Conservation (phyloP, 176 grass and related monocot genomes). For the Miscanthus lutarioriparius region DNA sequence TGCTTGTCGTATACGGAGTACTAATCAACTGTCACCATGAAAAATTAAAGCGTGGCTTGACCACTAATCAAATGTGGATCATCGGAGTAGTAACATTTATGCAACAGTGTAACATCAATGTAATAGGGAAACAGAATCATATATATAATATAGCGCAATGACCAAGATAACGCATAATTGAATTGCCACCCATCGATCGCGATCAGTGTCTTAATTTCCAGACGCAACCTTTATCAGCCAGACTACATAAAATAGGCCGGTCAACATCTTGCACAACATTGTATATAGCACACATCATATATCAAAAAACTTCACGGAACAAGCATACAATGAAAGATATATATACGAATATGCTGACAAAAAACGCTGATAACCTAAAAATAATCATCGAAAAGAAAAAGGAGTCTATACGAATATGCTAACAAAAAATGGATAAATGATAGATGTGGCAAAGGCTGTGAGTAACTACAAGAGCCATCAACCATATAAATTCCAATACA, state of each 20-base stretch:
- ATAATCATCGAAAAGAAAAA: background rate
- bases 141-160: background rate
- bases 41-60: background rate
- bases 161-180: conserved; percentile 2
- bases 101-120: conserved; percentile 15
- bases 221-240: conserved; percentile 29
- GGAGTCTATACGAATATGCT: background rate
- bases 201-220: conserved; percentile 10
- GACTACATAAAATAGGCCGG: conserved; percentile 15
- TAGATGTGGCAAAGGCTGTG: background rate
- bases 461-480: background rate
- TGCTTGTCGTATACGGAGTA: background rate
- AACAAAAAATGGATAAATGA: background rate
- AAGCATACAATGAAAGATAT: background rate
- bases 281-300: background rate
- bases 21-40: background rate
- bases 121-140: conserved; percentile 18
- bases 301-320: background rate
- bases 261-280: conserved; percentile 16
- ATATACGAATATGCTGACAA: background rate
- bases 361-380: background rate
- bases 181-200: conserved; percentile 13
- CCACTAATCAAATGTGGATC: background rate
- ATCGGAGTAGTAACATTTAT: background rate
- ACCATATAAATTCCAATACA: background rate